Conservation (phyloP, 202 grass and related monocot genomes). For the Dendrocalamus latiflorus region DNA sequence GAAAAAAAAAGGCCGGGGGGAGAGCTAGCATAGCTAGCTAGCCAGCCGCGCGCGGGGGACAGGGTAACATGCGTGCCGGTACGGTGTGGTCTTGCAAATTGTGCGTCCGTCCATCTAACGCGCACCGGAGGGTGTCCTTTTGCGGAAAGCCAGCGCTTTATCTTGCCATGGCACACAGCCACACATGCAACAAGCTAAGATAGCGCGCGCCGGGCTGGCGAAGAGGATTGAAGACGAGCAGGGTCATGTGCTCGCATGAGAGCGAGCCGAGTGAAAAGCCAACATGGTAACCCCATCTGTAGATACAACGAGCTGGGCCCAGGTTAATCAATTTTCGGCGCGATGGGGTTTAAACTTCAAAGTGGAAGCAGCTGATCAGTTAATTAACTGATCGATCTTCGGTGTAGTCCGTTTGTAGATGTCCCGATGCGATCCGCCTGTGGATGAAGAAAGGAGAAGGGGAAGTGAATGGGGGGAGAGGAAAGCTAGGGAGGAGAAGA, state of each 20-base stretch:
- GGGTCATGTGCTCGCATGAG: slow-evolving; percentile 39
- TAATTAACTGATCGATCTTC: no score
- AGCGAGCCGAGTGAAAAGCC: slow-evolving; percentile 21
- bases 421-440: slow-evolving; percentile 10
- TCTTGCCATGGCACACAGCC: not conserved
- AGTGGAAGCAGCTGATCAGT: no score
- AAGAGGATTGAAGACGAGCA: not conserved
- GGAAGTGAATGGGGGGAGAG: not conserved
- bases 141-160: slow-evolving; percentile 12
- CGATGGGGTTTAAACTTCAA: not conserved
- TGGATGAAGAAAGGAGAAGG: slow-evolving; percentile 7
- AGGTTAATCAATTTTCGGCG: not conserved
- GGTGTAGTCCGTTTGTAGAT: no score
- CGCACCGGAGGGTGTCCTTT: slow-evolving; percentile 22
- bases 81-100: not conserved
- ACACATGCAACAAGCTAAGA: not conserved
- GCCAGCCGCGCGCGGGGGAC: not conserved
- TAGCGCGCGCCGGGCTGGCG: not conserved
- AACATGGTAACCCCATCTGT: slow-evolving; percentile 11
- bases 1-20: not conserved
- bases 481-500: not conserved
- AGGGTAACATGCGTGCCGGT: slow-evolving; percentile 41
- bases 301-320: not conserved
- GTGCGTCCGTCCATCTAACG: not conserved
- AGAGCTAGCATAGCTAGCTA: not conserved